A percentile compares a stretch with the other conserved stretches of the same genome.
These are phyloP conservation scores for Paracorniculantispora psalliotae DNA, from an alignment of 2,329 filamentous ascomycete species.

Conservation along the genomic window DNA sequence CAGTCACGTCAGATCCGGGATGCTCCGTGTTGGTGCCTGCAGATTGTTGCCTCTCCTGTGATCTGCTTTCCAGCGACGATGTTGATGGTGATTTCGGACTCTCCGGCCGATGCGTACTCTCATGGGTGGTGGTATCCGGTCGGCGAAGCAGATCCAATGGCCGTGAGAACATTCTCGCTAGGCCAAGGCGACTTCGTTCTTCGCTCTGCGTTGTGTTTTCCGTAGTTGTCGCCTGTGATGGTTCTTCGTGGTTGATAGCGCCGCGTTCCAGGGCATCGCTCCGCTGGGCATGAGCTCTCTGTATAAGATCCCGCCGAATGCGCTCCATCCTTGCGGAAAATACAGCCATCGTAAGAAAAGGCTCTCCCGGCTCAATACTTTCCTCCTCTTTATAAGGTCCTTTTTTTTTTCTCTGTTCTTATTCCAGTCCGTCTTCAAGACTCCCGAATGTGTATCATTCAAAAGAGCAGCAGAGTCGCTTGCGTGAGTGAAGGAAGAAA, in stretches of 20 bases:
- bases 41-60: neutral
- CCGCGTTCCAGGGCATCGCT: neutral
- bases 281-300: neutral
- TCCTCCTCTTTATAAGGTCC: too few relatives aligned
- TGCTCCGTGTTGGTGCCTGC: slow-evolving; percentile 15
- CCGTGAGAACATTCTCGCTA: neutral
- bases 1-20: neutral
- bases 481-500: too few relatives aligned
- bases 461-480: neutral
- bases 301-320: slow-evolving; percentile 4
- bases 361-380: neutral
- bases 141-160: neutral
- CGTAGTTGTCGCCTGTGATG: neutral
- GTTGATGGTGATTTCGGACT: slow-evolving; percentile 12
- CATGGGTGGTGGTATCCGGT: neutral
- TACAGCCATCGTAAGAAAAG: neutral
- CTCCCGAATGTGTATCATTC: too few relatives aligned
- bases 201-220: too few relatives aligned
- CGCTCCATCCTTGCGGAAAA: neutral
- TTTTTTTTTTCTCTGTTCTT: neutral
- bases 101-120: slow-evolving; percentile 24
- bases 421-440: neutral
- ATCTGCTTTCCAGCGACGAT: too few relatives aligned
- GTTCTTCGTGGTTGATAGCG: neutral
- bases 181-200: neutral